A percentile compares a stretch with the other conserved stretches of the same genome.
phyloP scores from a whole-genome alignment of 106 monocot genomes.

The Agapanthus africanus region DNA sequence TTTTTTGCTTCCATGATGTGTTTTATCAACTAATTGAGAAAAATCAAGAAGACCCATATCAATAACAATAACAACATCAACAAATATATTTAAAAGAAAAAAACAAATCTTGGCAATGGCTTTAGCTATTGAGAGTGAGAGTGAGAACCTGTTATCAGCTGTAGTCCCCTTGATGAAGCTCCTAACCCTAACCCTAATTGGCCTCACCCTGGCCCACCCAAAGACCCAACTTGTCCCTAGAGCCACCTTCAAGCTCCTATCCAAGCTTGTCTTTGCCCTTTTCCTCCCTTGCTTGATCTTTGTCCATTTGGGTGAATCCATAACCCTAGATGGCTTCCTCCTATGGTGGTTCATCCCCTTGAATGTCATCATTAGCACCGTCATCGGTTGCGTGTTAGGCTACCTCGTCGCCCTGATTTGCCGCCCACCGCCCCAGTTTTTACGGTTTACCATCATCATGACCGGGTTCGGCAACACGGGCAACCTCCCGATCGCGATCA shows the following conservation, averaged over 20 bases:
- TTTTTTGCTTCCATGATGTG: neutral
- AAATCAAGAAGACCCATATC: neutral
- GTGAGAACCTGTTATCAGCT: conserved; percentile 27
- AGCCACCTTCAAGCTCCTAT: conserved; percentile 84
- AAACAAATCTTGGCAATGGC: neutral
- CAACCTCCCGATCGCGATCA: conserved; percentile 78
- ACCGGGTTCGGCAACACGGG: conserved; percentile 97
- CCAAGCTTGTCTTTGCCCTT: conserved; percentile 90
- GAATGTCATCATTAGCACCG: conserved; percentile 76
- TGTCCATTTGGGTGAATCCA: conserved; percentile 76
- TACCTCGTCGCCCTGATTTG: conserved; percentile 63
- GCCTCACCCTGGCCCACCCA: conserved; percentile 72
- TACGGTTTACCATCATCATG: conserved; percentile 75
- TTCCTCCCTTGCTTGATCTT: conserved; percentile 97
- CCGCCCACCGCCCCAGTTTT: conserved; percentile 69
- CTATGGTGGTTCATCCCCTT: conserved; percentile 90
- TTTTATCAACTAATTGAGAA: neutral
- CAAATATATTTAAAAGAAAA: neutral
- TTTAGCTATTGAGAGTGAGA: neutral
- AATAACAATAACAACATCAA: neutral
- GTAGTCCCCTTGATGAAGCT: conserved; percentile 87
- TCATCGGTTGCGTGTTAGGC: conserved; percentile 63
- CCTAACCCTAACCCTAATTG: conserved; percentile 62
- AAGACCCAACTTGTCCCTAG: conserved; percentile 54
- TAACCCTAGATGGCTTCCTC: conserved; percentile 39